Base-by-base conservation (phyloP, 2,329 filamentous ascomycete genomes). In the Colletotrichum eremochloae region DNA sequence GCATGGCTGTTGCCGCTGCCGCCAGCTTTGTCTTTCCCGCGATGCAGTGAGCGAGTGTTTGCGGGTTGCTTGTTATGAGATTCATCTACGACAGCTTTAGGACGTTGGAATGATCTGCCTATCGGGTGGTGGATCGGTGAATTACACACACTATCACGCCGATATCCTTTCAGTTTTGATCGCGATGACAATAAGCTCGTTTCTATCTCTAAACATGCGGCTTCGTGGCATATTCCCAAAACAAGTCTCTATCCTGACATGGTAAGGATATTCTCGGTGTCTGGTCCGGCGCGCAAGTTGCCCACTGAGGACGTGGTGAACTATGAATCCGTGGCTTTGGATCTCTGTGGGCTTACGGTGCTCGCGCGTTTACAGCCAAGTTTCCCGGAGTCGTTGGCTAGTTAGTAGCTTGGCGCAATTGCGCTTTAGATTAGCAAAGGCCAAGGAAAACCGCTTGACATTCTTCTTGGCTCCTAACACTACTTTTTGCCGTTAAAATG, bases 21-120 rank as follows among this genome's bases (percentile, higher is more conserved):
- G 60, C 60, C 31, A 44, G 60, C 60, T 63, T 63, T 20, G 60
- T 40, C 33, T 63, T 48, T 29, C 44, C 44, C 20, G 60, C 44
- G 33, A 63, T 50, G 60, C 60, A 52, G 20, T 63, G 8, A 24
- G 3, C 15, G 9, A n/a, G 44, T 7, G 31, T 14, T 48, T 20
- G 31, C 3, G 7, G 53, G 5, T 33, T 20, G 1, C 3, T 56
- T 55, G 1, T 36, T 38, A 14, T 20, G 18, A 11, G 53, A 5
- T 11, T n/a, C 18, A 38, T 56, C 31, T 24, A n/a, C 53, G 52
- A 36, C 4, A 36, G 8, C 3, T 38, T 56, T 12, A 5, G 18
- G 24, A 5, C 4, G 11, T 14, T 9, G 2, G 33, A 14, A 56
- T 11, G 2, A n/a, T 14, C 40, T 15, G 24, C 33, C 11, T 12